Evolutionary conservation across 1,284 basidiomycete genomes (phyloP).

Genomic region (Trametes pubescens): DNA sequence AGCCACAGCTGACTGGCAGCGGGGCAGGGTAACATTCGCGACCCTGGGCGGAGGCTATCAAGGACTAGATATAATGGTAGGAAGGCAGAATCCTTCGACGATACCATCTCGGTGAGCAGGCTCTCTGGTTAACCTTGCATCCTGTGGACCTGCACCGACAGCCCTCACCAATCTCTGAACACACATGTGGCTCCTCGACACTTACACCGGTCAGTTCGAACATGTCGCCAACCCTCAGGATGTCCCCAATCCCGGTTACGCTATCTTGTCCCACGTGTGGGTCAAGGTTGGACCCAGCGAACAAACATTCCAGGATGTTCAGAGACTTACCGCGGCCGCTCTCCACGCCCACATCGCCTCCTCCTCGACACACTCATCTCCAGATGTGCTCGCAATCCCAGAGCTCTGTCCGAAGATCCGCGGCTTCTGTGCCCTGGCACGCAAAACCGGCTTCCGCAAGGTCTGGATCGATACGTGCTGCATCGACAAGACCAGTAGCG

Average conservation of each 20-base stretch:
- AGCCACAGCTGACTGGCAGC: no score
- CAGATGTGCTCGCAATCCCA: background rate
- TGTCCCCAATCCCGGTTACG: background rate
- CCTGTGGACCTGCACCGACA: no score
- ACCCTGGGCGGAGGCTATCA: no score
- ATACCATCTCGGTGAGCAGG: background rate
- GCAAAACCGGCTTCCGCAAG: background rate
- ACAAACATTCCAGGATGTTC: conserved; percentile 7
- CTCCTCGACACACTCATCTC: background rate
- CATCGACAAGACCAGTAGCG: conserved; percentile 13
- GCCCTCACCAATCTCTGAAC: no score
- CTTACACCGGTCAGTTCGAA: background rate
- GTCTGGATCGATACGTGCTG: conserved; percentile 16
- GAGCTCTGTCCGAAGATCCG: conserved; percentile 4
- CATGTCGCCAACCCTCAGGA: background rate
- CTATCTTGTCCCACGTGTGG: conserved; percentile 10
- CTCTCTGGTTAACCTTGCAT: background rate
- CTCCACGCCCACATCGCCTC: background rate
- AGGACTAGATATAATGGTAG: no score
- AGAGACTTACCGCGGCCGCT: background rate
- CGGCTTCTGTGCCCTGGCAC: background rate
- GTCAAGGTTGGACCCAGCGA: conserved; percentile 1
- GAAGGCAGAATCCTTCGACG: background rate
- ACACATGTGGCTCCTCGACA: conserved; percentile 9
- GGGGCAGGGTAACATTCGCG: no score